Base-by-base conservation (phyloP, 352 stramenopile species). In the Hyaloperonospora arabidopsidis region DNA sequence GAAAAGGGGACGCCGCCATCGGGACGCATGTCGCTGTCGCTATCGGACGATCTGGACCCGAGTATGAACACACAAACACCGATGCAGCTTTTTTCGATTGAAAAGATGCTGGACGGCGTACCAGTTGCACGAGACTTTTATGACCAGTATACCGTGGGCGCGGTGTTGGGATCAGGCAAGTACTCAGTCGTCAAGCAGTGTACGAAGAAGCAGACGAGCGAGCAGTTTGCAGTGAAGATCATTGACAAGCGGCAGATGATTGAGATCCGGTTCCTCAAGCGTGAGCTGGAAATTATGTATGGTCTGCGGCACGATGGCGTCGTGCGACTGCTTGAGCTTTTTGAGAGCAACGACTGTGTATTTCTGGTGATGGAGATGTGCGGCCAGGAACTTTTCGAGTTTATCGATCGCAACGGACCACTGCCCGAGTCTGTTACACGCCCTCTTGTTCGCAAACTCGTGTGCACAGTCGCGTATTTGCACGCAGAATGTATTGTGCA, bases 251-350 rank as follows among this genome's bases (percentile, higher is more conserved):
- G 72, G 17, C 75, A 88, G 65, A 89, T 89, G 72, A 74, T 86
- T 39, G 78, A 89, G 45, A 54, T 86, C 39, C 76, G 80, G 15
- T 93, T 93, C 45, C 65, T 93, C 35, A 89, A 87, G 63, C 79
- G 83, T 21, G 84, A 94, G 59, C 69, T 91, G n/a, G 81, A 91
- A 63, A 91, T 94, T 61, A 86, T 94, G 77, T 83, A 81, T 57
- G 72, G 48, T 0, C 49, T 94, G 21, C 66, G 69, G 15, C 81
- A 94, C 57, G 75, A 87, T 21, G 81, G 81, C 18, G 73, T 94
- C 17, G 79, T 90, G 35, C 77, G 84, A 14, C 68, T 94, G 21
- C 38, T 89, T n/a, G 81, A 82, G 65, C 65, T 94, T 15, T 94
- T 84, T 44, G 76, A 91, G 52, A 79, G 46, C 53, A 81, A 78